phyloP scores from a whole-genome alignment of 2,329 filamentous ascomycete genomes.

The Coniochaeta prunicola region DNA sequence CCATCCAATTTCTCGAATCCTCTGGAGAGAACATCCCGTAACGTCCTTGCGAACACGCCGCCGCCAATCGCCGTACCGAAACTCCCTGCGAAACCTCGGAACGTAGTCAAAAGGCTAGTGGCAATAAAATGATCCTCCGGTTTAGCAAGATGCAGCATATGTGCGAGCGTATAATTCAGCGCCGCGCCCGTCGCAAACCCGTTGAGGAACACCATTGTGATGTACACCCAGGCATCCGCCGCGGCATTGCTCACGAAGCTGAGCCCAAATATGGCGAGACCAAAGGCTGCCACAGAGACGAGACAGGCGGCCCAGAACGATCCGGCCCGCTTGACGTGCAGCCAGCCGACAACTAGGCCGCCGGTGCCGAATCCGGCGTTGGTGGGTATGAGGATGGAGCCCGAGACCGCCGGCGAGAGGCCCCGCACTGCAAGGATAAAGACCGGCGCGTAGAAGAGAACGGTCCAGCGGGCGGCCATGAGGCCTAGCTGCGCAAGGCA shows the following conservation, averaged over 20 bases:
- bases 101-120: conserved; percentile 69
- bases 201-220: conserved; percentile 59
- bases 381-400: conserved; percentile 71
- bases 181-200: conserved; percentile 66
- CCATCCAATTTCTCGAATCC: conserved; percentile 47
- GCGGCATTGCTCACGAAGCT: conserved; percentile 45
- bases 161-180: conserved; percentile 76
- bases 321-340: conserved; percentile 67
- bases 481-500: conserved; percentile 69
- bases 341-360: conserved; percentile 63
- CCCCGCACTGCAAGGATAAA: conserved; percentile 71
- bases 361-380: conserved; percentile 73
- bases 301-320: conserved; percentile 65
- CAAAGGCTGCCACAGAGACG: conserved; percentile 55
- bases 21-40: conserved; percentile 45
- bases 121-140: conserved; percentile 65
- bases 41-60: conserved; percentile 60
- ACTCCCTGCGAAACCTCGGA: conserved; percentile 72
- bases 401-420: conserved; percentile 62
- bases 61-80: conserved; percentile 77
- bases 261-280: conserved; percentile 37
- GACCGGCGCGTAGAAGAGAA: conserved; percentile 75
- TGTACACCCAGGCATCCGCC: conserved; percentile 44
- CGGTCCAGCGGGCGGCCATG: conserved; percentile 74
- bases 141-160: conserved; percentile 65